phyloP scores from a whole-genome alignment of 192 early-diverging fungal species.

The Backusella liffmaniae region DNA sequence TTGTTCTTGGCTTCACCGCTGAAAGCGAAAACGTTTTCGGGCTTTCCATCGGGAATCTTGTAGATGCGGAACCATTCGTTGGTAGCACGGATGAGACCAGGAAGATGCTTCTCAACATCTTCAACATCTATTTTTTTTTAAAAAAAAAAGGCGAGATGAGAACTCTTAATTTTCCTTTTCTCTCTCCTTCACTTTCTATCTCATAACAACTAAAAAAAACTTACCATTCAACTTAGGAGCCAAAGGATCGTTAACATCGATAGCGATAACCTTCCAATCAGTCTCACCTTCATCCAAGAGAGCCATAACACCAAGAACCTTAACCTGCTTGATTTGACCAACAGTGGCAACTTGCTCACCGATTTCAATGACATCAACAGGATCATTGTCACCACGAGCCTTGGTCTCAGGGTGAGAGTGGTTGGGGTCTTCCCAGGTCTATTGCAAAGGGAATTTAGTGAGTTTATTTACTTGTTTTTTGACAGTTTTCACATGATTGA shows the following conservation, averaged over 20 bases:
- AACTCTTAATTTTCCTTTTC: background rate
- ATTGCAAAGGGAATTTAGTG: background rate
- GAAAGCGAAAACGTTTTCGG: constrained; percentile 99
- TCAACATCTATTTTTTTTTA: constrained; percentile 73
- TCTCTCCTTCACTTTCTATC: constrained; percentile 4
- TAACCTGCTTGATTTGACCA: constrained; percentile 99
- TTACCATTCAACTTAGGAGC: constrained; percentile 92
- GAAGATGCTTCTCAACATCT: constrained; percentile 97
- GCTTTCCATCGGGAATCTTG: constrained; percentile 99
- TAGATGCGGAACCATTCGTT: constrained; percentile 99
- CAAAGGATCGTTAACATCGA: constrained; percentile 97
- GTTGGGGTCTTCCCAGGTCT: constrained; percentile 98
- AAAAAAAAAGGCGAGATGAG: background rate
- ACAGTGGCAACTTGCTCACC: constrained; percentile 89
- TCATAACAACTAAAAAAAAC: background rate
- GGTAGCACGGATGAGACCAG: constrained; percentile 92
- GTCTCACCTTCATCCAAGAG: constrained; percentile 99
- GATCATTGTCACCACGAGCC: constrained; percentile 96
- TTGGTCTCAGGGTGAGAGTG: constrained; percentile 90
- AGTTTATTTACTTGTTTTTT: background rate
- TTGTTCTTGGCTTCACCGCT: constrained; percentile 82
- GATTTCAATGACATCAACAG: constrained; percentile 97
- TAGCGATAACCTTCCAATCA: constrained; percentile 99
- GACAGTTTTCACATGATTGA: background rate
- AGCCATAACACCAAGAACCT: constrained; percentile 98